Conservation (phyloP, 1,139 yeast genomes). For the Tardiomyces depauwii region DNA sequence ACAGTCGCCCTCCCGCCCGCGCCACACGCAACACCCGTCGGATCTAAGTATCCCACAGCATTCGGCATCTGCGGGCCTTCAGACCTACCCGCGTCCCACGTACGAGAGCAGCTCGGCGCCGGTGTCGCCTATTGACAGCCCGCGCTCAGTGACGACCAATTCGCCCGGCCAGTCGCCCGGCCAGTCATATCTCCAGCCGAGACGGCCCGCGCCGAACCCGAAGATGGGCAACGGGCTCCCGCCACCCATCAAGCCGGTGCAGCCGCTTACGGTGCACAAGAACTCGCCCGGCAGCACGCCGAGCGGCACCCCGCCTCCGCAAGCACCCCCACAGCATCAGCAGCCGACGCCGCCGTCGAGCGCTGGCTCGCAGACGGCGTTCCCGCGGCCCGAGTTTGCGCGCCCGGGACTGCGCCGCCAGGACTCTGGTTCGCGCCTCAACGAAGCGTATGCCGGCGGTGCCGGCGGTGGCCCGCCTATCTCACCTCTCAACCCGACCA, state of each 20-base stretch:
- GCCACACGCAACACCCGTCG: background rate
- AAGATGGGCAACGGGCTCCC: conserved; percentile 1
- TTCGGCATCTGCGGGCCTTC: background rate
- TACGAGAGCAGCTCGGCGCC: conserved; percentile 10
- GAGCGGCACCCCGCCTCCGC: conserved; percentile 1
- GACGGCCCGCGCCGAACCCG: conserved; percentile 1
- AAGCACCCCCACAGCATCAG: background rate
- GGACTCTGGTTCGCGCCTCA: background rate
- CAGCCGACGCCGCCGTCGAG: background rate
- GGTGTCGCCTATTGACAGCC: conserved; percentile 1
- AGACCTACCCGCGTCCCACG: conserved; percentile 19
- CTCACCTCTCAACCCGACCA: conserved; percentile 7
- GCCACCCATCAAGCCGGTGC: conserved; percentile 4
- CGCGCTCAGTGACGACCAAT: no score
- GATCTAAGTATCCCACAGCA: background rate
- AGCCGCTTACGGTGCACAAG: conserved; percentile 5
- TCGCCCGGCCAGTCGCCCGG: background rate
- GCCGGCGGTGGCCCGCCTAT: background rate
- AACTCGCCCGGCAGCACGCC: background rate
- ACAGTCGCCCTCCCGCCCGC: conserved; percentile 6
- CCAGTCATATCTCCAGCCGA: conserved; percentile 2
- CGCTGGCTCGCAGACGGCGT: background rate
- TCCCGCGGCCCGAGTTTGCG: background rate
- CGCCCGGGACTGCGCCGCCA: background rate
- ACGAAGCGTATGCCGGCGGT: background rate